These are phyloP conservation scores for Boletus semigastroideus DNA, from an alignment of 1,284 basidiomycete species.

Conservation along the genomic window DNA sequence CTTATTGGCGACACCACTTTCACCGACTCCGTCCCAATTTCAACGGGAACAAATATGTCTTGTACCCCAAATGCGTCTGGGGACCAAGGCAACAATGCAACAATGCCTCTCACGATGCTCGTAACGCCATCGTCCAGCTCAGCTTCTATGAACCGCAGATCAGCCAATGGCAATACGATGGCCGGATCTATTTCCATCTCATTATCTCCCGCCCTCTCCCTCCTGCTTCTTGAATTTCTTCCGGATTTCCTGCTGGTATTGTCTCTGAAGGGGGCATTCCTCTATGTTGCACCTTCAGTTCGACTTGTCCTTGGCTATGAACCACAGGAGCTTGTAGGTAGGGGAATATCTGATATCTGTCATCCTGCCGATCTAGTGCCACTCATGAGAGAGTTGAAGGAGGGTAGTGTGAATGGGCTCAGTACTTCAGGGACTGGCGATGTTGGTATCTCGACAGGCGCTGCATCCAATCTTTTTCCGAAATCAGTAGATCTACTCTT, in stretches of 20 bases:
- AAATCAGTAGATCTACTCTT: slow-evolving; percentile 75
- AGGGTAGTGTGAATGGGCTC: slow-evolving; percentile 50
- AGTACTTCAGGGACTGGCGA: slow-evolving; percentile 15
- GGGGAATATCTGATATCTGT: slow-evolving; percentile 74
- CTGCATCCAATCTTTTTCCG: slow-evolving; percentile 10
- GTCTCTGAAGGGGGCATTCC: slow-evolving; percentile 90
- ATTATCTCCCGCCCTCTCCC: slow-evolving; percentile 43
- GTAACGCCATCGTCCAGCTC: slow-evolving; percentile 11
- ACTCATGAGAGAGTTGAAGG: slow-evolving; percentile 91
- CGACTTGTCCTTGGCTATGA: slow-evolving; percentile 75
- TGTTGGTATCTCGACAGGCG: slow-evolving; percentile 6
- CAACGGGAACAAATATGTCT: slow-evolving; percentile 32
- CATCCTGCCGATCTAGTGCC: slow-evolving; percentile 90
- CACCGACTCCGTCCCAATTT: slow-evolving; percentile 37
- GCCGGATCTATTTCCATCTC: slow-evolving; percentile 38
- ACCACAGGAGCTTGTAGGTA: slow-evolving; percentile 80
- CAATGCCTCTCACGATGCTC: slow-evolving; percentile 23
- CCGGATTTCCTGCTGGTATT: slow-evolving; percentile 89
- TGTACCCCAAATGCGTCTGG: slow-evolving; percentile 9
- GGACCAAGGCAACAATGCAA: slow-evolving; percentile 15
- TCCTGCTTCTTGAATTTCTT: slow-evolving; percentile 66
- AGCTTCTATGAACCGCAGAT: slow-evolving; percentile 15
- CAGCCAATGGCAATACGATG: slow-evolving; percentile 2
- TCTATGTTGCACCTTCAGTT: slow-evolving; percentile 88
- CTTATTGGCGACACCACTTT: slow-evolving; percentile 42